Evolutionary conservation across 345 rosid genomes (phyloP), one percentile per base, ranked within the genome.

Genomic region (Dovyalis caffra): DNA sequence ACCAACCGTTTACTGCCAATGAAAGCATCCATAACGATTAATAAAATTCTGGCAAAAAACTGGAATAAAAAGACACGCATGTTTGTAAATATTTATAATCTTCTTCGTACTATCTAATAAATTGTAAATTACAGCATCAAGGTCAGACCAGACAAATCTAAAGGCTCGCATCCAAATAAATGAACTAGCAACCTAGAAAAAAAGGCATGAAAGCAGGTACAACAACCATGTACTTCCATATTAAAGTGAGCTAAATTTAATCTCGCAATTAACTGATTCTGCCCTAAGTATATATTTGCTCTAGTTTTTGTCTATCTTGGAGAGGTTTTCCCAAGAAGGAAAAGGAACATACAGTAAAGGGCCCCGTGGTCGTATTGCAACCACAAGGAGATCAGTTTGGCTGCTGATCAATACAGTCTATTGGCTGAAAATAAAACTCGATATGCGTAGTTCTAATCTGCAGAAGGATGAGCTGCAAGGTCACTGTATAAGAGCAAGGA

Each of bases 281-380:
- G n/a, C 75, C 49, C 35, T 37, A 34, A 28, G 23, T 35, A 73
- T 7, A 35, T 26, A 76, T 49, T 49, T 72, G 64, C 38, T 28
- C 9, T 51, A 62, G 23, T 35, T 64, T 56, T 31, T 34, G 23
- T 37, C 69, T 34, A 34, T 37, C 69, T 57, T 33, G 12, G 60
- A 23, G 64, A 62, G 64, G 38, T 63, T 66, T 33, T 69, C 14
- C 37, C 38, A 3, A 4, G 10, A 66, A 66, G 20, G 58, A 64
- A 51, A 64, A 74, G 51, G 29, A 40, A 61, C 11, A 45, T 45
- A 74, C 63, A 63, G 18, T 31, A 57, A 72, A 65, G 58, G 15
- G 34, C n/a, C 26, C 62, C 65, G 61, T 80, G 87, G 92, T 88
- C 79, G 92, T 97, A 83, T 25, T 65, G 47, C 31, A 45, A 34